Percentiles rank a stretch among this genome's conserved stretches.
These are phyloP conservation scores for Solanum pinnatisectum DNA, from an alignment of 257 asterid species.

Conservation along the genomic window DNA sequence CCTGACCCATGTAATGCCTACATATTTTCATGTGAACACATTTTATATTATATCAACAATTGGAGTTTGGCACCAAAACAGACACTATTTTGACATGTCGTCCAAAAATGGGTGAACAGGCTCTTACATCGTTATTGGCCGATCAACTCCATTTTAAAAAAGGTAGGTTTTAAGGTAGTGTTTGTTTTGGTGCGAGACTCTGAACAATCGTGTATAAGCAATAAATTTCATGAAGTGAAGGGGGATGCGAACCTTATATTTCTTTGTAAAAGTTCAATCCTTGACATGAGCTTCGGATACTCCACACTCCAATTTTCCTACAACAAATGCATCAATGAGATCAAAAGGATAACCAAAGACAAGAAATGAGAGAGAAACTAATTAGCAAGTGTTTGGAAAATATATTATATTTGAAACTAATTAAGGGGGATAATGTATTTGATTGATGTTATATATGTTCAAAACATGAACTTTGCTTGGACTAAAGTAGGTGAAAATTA, in stretches of 20 bases:
- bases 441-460: not conserved
- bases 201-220: too few species aligned
- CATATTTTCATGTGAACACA: not conserved
- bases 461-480: not conserved
- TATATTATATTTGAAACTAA: not conserved
- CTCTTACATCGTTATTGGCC: too few species aligned
- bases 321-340: not conserved
- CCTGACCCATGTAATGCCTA: slow-evolving; percentile 69
- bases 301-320: slow-evolving; percentile 53
- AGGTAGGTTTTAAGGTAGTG: too few species aligned
- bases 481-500: not conserved
- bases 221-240: not conserved
- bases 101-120: not conserved
- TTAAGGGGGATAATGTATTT: not conserved
- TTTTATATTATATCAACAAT: not conserved
- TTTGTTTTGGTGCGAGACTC: too few species aligned
- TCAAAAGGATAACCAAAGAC: not conserved
- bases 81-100: not conserved
- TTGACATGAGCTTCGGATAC: slow-evolving; percentile 52
- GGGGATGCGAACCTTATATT: slow-evolving; percentile 41
- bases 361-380: not conserved
- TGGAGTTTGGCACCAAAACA: not conserved
- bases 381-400: not conserved
- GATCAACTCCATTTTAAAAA: too few species aligned
- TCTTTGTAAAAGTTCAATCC: slow-evolving; percentile 54